Conservation (phyloP, 352 stramenopile genomes). For the Phytophthora rubi region DNA sequence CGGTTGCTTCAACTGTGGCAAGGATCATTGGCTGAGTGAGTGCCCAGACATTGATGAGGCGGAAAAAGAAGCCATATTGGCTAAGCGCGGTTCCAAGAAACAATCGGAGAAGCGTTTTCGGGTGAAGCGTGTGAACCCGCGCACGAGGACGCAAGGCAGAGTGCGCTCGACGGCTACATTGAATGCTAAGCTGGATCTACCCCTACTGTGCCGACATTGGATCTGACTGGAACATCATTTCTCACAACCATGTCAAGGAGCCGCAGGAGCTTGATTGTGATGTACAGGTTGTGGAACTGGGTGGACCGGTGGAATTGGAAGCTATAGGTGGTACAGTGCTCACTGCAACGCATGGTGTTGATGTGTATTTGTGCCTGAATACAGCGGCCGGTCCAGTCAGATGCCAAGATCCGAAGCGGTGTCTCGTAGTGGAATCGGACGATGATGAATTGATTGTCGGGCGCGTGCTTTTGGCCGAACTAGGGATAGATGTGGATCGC, state of each 20-base stretch:
- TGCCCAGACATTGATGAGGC: constrained; percentile 21
- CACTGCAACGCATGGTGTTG: constrained; percentile 8
- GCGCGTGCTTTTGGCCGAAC: neutral
- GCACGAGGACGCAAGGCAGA: too few relatives aligned
- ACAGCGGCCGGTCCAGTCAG: constrained; percentile 11
- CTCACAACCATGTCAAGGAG: neutral
- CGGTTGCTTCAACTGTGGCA: constrained; percentile 23
- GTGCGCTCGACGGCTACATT: neutral
- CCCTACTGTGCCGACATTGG: neutral
- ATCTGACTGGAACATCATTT: neutral
- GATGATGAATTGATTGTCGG: constrained; percentile 13
- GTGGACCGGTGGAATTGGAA: neutral
- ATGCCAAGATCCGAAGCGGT: constrained; percentile 9
- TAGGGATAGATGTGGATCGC: neutral
- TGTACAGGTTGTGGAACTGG: neutral
- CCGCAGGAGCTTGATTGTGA: neutral
- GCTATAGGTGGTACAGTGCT: constrained; percentile 4
- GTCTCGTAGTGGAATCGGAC: constrained; percentile 10
- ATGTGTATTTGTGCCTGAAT: constrained; percentile 11
- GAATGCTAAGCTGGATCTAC: neutral
- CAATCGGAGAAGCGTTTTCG: neutral
- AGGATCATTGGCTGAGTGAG: constrained; percentile 23
- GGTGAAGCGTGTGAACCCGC: neutral
- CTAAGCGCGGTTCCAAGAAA: neutral
- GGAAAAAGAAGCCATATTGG: constrained; percentile 3